phyloP scores from a whole-genome alignment of 768 basidiomycete genomes.

The Amanita pseudoporphyria region DNA sequence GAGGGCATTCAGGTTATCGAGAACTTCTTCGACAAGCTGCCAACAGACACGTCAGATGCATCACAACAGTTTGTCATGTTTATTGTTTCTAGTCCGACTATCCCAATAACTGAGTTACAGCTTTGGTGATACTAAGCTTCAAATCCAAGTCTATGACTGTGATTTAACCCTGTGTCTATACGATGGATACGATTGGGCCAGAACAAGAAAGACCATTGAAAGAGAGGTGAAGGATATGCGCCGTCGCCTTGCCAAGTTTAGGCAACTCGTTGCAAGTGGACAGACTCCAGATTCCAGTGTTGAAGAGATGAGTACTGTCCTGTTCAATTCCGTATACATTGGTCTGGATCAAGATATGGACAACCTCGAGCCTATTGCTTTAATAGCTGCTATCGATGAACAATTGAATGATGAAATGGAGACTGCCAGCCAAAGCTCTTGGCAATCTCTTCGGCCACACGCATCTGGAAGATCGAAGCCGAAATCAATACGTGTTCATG shows the following conservation, averaged over 20 bases:
- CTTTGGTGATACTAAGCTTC: constrained; percentile 37
- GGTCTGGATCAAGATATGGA: constrained; percentile 77
- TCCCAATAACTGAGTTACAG: constrained; percentile 16
- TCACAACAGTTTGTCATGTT: constrained; percentile 33
- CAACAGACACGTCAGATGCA: constrained; percentile 41
- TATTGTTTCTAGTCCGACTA: constrained; percentile 5
- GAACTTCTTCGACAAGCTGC: constrained; percentile 61
- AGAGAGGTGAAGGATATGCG: constrained; percentile 85
- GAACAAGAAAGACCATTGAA: constrained; percentile 80
- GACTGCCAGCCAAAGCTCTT: constrained; percentile 72
- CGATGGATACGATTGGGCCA: constrained; percentile 91
- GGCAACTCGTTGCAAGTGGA: constrained; percentile 85
- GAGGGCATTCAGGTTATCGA: constrained; percentile 61
- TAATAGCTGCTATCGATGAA: constrained; percentile 89
- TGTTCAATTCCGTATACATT: constrained; percentile 94
- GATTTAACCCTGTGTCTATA: constrained; percentile 68
- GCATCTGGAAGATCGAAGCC: constrained; percentile 31
- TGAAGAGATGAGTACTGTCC: constrained; percentile 62
- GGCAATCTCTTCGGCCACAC: constrained; percentile 72
- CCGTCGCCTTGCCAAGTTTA: constrained; percentile 75
- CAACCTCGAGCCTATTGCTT: constrained; percentile 60
- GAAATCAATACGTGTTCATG: constrained; percentile 34
- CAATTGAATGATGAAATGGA: constrained; percentile 75
- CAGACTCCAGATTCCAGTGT: constrained; percentile 73
- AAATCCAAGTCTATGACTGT: constrained; percentile 47